A percentile compares a stretch with the other conserved stretches of the same genome.
These are phyloP conservation scores for Trichoderma simmonsii DNA, from an alignment of 2,329 filamentous ascomycete species.

Conservation along the genomic window DNA sequence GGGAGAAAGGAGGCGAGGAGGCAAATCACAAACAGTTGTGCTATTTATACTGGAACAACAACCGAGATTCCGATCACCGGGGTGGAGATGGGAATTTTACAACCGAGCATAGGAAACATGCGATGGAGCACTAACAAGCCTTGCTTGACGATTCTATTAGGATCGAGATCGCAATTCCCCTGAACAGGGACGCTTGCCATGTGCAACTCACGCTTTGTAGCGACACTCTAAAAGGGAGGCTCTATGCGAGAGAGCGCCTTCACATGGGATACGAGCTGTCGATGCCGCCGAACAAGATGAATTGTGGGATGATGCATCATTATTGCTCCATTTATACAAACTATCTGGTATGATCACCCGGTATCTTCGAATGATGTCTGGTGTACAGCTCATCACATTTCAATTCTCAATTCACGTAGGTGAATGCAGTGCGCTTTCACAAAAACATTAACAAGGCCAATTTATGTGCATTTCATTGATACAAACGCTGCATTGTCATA, in stretches of 20 bases:
- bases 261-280: neutral
- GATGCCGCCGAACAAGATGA: neutral
- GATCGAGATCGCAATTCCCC: neutral
- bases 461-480: neutral
- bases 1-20: neutral
- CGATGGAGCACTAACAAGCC: neutral
- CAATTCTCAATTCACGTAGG: neutral
- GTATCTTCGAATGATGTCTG: neutral
- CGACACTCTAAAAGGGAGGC: neutral
- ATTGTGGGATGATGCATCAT: neutral
- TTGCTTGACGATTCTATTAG: neutral
- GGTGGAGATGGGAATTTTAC: neutral
- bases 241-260: neutral
- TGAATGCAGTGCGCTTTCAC: neutral
- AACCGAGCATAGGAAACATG: neutral
- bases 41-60: neutral
- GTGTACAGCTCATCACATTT: neutral
- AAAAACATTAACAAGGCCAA: neutral
- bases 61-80: neutral
- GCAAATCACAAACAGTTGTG: neutral
- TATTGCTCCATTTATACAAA: neutral
- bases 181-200: neutral
- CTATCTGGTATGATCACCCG: neutral
- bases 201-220: neutral
- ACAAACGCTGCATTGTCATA: neutral